Percentiles rank a stretch among this genome's conserved stretches.
phyloP scores from a whole-genome alignment of 306 rosid species.

The Cotoneaster glaucophyllus region DNA sequence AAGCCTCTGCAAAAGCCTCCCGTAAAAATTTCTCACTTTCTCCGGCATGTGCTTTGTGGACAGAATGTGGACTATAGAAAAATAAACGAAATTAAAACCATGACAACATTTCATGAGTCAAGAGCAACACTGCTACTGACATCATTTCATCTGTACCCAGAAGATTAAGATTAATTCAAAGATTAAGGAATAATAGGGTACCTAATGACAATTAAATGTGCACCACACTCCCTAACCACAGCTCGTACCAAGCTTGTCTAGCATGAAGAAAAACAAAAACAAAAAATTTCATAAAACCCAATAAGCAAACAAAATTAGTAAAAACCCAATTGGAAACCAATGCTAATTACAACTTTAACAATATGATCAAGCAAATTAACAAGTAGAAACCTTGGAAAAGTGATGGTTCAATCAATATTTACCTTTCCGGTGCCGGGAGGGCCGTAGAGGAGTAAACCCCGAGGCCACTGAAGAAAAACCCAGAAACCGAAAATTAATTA shows the following conservation, averaged over 20 bases:
- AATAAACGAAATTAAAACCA: neutral
- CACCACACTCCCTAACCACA: constrained; percentile 74
- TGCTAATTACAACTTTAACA: neutral
- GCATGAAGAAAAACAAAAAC: neutral
- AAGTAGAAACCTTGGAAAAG: neutral
- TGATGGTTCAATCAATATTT: neutral
- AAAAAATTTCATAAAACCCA: neutral
- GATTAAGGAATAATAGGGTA: constrained; percentile 13
- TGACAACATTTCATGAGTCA: neutral
- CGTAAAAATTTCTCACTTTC: constrained; percentile 77
- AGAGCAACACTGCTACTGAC: neutral
- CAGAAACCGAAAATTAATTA: constrained; percentile 7
- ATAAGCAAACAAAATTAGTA: neutral
- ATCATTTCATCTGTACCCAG: neutral
- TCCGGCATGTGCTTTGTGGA: constrained; percentile 64
- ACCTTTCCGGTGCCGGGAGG: constrained; percentile 98
- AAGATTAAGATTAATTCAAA: neutral
- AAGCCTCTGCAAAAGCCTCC: constrained; percentile 75
- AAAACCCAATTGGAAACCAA: neutral
- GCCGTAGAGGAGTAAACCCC: constrained; percentile 79
- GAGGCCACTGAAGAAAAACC: constrained; percentile 62
- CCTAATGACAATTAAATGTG: constrained; percentile 70
- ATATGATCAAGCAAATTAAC: constrained; percentile 3
- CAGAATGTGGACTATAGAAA: constrained; percentile 68
- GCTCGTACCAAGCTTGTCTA: constrained; percentile 92